Evolutionary conservation across 768 basidiomycete genomes (phyloP).

Genomic region (Boletus subcaerulescens): DNA sequence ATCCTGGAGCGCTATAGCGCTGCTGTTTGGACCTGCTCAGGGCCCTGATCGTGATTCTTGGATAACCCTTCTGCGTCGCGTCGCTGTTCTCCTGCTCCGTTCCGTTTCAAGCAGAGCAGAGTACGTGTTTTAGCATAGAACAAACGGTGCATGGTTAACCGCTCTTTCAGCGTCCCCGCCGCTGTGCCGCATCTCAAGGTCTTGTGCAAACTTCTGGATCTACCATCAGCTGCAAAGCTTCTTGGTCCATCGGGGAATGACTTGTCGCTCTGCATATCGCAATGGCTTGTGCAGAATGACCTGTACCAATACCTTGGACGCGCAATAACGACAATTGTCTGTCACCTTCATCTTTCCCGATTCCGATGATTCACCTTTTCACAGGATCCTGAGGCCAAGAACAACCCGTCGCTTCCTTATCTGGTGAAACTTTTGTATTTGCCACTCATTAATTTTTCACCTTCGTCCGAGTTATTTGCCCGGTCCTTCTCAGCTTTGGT

Average conservation of each 20-base stretch:
- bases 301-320: conserved; percentile 36
- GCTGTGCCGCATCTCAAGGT: conserved; percentile 49
- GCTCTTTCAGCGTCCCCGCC: conserved; percentile 42
- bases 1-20: conserved; percentile 28
- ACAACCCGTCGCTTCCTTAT: conserved; percentile 28
- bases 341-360: conserved; percentile 23
- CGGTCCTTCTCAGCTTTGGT: conserved; percentile 43
- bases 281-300: conserved; percentile 47
- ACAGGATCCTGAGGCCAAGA: conserved; percentile 60
- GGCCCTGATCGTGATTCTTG: conserved; percentile 47
- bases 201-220: conserved; percentile 45
- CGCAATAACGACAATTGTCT: conserved; percentile 41
- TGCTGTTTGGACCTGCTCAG: conserved; percentile 38
- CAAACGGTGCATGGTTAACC: neutral
- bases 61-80: conserved; percentile 57
- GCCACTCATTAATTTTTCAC: conserved; percentile 24
- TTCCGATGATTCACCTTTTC: neutral
- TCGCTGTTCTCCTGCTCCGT: conserved; percentile 46
- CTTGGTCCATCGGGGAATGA: conserved; percentile 32
- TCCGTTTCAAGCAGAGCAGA: conserved; percentile 47
- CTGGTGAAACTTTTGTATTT: conserved; percentile 28
- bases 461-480: conserved; percentile 29
- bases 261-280: conserved; percentile 34
- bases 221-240: conserved; percentile 1
- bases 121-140: conserved; percentile 38